Base-by-base conservation (phyloP, 177 flowering plant species). In the Telopea speciosissima region DNA sequence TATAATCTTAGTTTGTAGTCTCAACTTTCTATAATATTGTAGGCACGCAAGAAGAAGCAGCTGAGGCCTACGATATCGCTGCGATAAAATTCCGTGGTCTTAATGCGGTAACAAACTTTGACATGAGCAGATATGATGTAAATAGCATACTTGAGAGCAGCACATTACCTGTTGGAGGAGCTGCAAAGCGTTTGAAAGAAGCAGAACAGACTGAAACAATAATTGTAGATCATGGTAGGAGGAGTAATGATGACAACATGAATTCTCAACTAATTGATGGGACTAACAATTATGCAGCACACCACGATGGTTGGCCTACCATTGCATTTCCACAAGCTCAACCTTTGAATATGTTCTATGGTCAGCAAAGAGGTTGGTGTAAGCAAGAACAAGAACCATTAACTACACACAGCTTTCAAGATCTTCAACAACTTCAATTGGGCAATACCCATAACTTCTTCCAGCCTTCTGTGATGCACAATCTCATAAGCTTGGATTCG, bases 1-100 rank as follows among this genome's bases (percentile, higher is more conserved):
- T n/a, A n/a, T 22, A 28, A 28, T 28, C 2, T 21, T 49, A 58
- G 23, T 26, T 62, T 64, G 24, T 22, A 63, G 5, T 67, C 3
- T 40, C 16, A 14, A 0, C 56, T 16, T 65, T 23, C 31, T 13
- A 72, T 23, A 6, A 36, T 36, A 65, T 5, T 44, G 6, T 54
- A 93, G 98, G 94, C 74, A 92, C 98, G 9, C 97, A 92, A 76
- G 98, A 94, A 74, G 98, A 94, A 83, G 98, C 98, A 63, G 98
- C 98, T 3, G 98, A 94, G 76, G 97, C 96, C 11, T 94, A 94
- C 56, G 98, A 94, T 86, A 88, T 94, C 28, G 98, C 98, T 14
- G 98, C 98, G 12, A 94, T 94, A 11, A 92, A 92, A 71, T 94
- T 94, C 82, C 84, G 97, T 0, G 97, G 97, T 22, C 81, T 92